phyloP scores from a whole-genome alignment of 441 rosid genomes.

The Oxalis stricta region DNA sequence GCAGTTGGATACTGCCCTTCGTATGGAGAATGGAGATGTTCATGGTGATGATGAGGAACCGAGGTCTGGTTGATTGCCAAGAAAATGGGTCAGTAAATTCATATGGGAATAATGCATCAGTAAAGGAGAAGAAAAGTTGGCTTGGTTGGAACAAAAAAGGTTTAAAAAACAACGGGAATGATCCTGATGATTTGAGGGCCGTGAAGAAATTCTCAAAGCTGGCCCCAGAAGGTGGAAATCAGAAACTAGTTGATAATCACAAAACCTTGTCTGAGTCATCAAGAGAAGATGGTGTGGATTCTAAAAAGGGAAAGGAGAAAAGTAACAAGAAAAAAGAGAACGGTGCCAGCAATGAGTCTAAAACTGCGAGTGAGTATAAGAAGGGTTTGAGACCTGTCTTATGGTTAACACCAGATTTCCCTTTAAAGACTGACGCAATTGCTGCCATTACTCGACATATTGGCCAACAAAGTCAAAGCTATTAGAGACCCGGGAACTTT shows the following conservation, averaged over 20 bases:
- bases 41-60: conserved; percentile 59
- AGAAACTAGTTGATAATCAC: conserved; percentile 38
- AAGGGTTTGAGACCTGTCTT: conserved; percentile 70
- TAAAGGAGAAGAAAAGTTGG: conserved; percentile 90
- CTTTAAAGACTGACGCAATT: conserved; percentile 81
- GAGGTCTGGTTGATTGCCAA: conserved; percentile 30
- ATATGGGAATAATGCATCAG: conserved; percentile 36
- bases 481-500: conserved; percentile 78
- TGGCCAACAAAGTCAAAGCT: conserved; percentile 90
- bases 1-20: conserved; percentile 73
- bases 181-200: conserved; percentile 56
- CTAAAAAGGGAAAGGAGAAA: conserved; percentile 67
- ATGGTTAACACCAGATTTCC: conserved; percentile 91
- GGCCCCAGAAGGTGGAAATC: conserved; percentile 60
- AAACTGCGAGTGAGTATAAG: conserved; percentile 81
- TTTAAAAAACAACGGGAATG: conserved; percentile 37
- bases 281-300: conserved; percentile 45
- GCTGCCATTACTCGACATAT: conserved; percentile 79
- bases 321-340: conserved; percentile 62
- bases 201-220: conserved; percentile 62
- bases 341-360: too few relatives aligned
- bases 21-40: conserved; percentile 52
- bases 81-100: conserved; percentile 45
- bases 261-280: conserved; percentile 39
- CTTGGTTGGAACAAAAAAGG: conserved; percentile 92